Evolutionary conservation across 768 basidiomycete species (phyloP), one percentile per base, ranked within the genome.

Genomic region (Antrodiella citrinella): DNA sequence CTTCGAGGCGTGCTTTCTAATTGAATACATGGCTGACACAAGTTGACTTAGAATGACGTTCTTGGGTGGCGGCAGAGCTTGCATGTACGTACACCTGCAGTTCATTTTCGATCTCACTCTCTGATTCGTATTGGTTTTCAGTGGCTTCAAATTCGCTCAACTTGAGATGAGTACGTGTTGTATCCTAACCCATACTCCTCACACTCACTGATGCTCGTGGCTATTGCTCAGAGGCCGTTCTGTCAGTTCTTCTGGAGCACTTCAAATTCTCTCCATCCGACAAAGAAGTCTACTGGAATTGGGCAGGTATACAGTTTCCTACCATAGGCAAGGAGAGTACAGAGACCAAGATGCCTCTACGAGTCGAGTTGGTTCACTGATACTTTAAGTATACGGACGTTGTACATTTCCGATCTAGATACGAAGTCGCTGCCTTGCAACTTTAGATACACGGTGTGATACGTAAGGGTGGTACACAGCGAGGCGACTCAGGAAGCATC

Each of bases 1-100:
- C n/a, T 10, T 10, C 9, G 20, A 44, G 63, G 12, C 75, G 73
- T 3, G 63, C 67, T 22, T 65, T 73, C 2, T 77, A 74, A 18
- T 2, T 44, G 13, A 30, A 19, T 2, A 2, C 12, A 2, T 11
- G 43, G 15, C 42, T 15, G 1, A 1, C n/a, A 2, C n/a, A n/a
- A n/a, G n/a, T 38, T 38, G 18, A 10, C 35, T 38, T 26, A 55
- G 54, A 19, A 49, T 55, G 54, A 55, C 54, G 7, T 55, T 55
- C 48, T 25, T 48, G 5, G 53, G 53, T 13, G 53, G 53, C 7
- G 53, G 50, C 13, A 9, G 53, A 22, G 4, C 53, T 22, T 54
- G 53, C 53, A 54, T 54, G 53, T 54, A 40, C 45, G 53, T 47
- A 12, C 25, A 4, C 39, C 35, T n/a, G n/a, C n/a, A n/a, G 35